These are phyloP conservation scores for Parietaria judaica DNA, from an alignment of 306 rosid genomes.

Conservation along the genomic window DNA sequence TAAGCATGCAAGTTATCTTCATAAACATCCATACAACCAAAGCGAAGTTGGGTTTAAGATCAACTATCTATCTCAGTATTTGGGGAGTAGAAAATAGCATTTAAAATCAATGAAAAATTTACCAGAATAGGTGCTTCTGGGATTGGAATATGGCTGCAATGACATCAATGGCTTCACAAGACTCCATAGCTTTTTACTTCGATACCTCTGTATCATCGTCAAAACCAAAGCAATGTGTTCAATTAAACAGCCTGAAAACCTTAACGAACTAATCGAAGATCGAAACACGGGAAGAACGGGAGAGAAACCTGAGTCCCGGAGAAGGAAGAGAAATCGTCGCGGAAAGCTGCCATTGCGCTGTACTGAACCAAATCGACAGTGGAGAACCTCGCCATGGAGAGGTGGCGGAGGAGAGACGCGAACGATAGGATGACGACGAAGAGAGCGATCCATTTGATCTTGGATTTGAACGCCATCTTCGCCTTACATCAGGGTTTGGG, in stretches of 20 bases:
- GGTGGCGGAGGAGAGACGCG: conserved; percentile 66
- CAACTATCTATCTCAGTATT: neutral
- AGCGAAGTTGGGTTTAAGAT: neutral
- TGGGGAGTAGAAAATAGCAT: neutral
- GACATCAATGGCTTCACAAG: conserved; percentile 52
- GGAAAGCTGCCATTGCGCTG: conserved; percentile 40
- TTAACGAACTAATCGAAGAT: conserved; percentile 8
- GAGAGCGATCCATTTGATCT: conserved; percentile 89
- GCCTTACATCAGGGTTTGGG: no score
- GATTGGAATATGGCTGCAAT: conserved; percentile 68
- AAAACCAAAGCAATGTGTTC: no score
- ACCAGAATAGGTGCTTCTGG: conserved; percentile 78
- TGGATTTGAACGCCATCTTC: conserved; percentile 52
- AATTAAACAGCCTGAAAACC: conserved; percentile 1
- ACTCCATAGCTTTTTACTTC: conserved; percentile 78
- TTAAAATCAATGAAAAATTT: conserved; percentile 8
- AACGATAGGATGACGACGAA: conserved; percentile 64
- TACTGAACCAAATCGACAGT: conserved; percentile 53
- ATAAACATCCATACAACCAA: neutral
- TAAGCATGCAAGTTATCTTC: neutral
- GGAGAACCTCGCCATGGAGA: conserved; percentile 69
- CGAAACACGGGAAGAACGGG: neutral
- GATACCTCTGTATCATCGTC: conserved; percentile 36
- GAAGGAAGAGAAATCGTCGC: conserved; percentile 41
- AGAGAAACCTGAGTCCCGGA: conserved; percentile 47